Evolutionary conservation across 129 eudicot species (phyloP), one percentile per base, ranked within the genome.

Genomic region (Silybum marianum): DNA sequence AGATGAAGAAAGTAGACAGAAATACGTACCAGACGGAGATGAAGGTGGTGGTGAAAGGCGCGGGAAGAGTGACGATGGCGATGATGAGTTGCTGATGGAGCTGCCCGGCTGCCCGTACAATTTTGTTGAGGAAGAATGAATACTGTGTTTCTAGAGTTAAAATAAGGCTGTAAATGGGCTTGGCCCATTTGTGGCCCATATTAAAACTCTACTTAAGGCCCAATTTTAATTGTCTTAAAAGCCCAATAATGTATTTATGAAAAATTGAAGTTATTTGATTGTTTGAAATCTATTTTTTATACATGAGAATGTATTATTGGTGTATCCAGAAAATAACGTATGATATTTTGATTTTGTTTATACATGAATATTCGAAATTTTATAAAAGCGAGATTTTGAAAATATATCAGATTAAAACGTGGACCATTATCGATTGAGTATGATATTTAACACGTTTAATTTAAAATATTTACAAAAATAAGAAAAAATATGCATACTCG

Each of bases 31-130:
- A 1, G 39, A 13, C 51, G 84, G 39, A 36, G 26, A 25, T 22
- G 69, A 32, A 12, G 54, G 66, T 54, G 77, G 42, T 78, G 74
- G 42, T 26, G 72, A 80, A 80, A 69, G 76, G 69, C 75, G 76
- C 83, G 83, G 76, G 83, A 79, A 72, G 65, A 30, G 69, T 81
- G 79, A 81, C 74, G 79, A 73, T 81, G 67, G 74, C 39, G 79
- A 74, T 74, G 84, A 81, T 73, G 74, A 42, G 40, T 25, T 44
- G 32, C 34, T 72, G 73, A 60, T 36, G 58, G 58, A 32, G 60
- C 62, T 71, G 83, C 71, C 69, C 69, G 36, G 11, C 76, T 72
- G 54, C 76, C 62, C 81, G 81, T 63, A 77, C 71, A n/a, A 67
- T 25, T 22, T 65, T 63, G 18, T 65, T 67, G 81, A 67, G 9